These are phyloP conservation scores for Chlamydomonas schloesseri DNA, from an alignment of 139 green algal species.

Conservation along the genomic window DNA sequence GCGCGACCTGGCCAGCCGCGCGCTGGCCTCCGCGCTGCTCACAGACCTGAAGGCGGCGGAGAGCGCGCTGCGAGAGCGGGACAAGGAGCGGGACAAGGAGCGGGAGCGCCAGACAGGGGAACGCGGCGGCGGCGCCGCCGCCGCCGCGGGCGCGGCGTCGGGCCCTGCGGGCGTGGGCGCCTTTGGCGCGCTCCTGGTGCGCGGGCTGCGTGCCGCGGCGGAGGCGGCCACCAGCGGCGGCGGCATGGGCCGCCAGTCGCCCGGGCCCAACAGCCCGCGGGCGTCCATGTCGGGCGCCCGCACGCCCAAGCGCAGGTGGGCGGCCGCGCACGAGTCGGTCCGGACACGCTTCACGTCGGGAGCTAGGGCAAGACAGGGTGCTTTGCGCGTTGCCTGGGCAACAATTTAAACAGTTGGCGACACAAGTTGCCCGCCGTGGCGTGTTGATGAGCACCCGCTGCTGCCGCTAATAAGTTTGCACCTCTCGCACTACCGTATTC, in stretches of 20 bases:
- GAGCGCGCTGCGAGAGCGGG: not conserved
- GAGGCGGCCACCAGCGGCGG: not conserved
- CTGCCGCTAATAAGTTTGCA: too few relatives aligned
- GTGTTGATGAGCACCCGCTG: too few relatives aligned
- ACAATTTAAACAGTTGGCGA: too few relatives aligned
- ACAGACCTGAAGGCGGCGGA: constrained; percentile 3
- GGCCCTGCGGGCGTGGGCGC: not conserved
- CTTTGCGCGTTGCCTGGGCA: too few relatives aligned
- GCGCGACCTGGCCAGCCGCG: not conserved
- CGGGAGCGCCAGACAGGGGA: not conserved
- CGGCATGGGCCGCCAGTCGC: not conserved
- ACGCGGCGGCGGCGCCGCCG: not conserved
- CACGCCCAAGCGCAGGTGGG: too few relatives aligned
- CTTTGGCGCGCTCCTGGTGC: not conserved
- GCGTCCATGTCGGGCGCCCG: not conserved
- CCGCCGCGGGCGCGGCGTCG: not conserved
- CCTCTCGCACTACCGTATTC: too few relatives aligned
- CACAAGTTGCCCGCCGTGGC: too few relatives aligned
- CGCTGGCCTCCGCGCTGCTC: constrained; percentile 1
- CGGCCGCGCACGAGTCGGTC: too few relatives aligned
- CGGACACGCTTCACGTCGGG: too few relatives aligned
- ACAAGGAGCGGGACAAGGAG: not conserved
- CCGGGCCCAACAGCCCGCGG: not conserved
- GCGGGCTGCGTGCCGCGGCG: not conserved
- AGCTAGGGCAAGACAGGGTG: too few relatives aligned